Percentiles rank a stretch among this genome's conserved stretches.
Evolutionary conservation across 441 rosid species (phyloP).

Genomic region (Jatropha multifida): DNA sequence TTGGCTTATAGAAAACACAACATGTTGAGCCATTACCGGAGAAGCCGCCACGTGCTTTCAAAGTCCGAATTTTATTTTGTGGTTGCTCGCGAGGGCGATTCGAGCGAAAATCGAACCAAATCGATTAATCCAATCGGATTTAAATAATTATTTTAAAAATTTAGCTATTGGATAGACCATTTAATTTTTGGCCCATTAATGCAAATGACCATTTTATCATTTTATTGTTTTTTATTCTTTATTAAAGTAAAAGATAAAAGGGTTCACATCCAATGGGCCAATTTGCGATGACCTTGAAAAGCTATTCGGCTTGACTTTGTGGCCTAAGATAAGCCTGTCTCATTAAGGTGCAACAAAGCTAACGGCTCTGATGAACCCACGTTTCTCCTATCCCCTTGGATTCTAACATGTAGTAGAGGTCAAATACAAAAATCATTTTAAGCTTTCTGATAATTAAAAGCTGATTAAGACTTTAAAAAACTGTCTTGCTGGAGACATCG

Average conservation of each 20-base stretch:
- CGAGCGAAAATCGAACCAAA: too few relatives aligned
- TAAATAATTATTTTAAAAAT: too few relatives aligned
- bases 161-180: too few relatives aligned
- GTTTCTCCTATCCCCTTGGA: neutral
- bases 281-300: neutral
- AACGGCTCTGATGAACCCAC: neutral
- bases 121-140: too few relatives aligned
- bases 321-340: neutral
- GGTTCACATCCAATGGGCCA: neutral
- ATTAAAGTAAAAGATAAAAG: too few relatives aligned
- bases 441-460: neutral
- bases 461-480: too few relatives aligned
- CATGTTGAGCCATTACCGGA: neutral
- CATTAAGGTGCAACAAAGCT: neutral
- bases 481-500: neutral
- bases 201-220: too few relatives aligned
- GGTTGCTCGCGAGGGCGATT: too few relatives aligned
- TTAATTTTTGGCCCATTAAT: too few relatives aligned
- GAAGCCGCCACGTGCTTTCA: too few relatives aligned
- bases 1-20: neutral
- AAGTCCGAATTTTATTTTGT: too few relatives aligned
- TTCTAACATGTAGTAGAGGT: neutral
- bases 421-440: neutral
- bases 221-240: too few relatives aligned
- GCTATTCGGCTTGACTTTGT: neutral